Percentiles rank a stretch among this genome's conserved stretches.
These are phyloP conservation scores for Onygenales sp. DNA, from an alignment of 2,329 filamentous ascomycete genomes.

Conservation along the genomic window DNA sequence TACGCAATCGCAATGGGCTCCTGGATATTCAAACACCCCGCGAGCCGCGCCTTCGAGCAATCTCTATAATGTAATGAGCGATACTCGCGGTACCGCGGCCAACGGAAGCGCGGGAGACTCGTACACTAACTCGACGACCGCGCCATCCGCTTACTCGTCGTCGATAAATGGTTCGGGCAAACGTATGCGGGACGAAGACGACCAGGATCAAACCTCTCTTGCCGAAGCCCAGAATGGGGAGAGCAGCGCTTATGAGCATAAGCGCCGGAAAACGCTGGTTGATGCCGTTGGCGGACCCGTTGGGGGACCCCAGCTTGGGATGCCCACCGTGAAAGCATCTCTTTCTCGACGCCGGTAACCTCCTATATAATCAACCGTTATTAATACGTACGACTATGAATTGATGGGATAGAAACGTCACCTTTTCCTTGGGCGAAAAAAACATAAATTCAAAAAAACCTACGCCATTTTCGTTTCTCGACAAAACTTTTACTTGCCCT, in stretches of 20 bases:
- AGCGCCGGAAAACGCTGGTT: conserved; percentile 70
- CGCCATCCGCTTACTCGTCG: conserved; percentile 40
- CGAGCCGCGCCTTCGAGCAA: conserved; percentile 60
- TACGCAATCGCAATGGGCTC: conserved; percentile 63
- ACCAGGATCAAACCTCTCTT: conserved; percentile 55
- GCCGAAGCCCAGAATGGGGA: conserved; percentile 52
- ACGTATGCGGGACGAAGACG: conserved; percentile 56
- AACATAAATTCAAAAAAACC: not conserved
- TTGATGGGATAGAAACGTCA: not conserved
- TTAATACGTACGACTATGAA: not conserved
- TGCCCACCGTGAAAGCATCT: conserved; percentile 38
- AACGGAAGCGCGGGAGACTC: conserved; percentile 60
- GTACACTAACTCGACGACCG: conserved; percentile 60
- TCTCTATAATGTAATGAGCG: conserved; percentile 82
- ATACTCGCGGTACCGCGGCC: conserved; percentile 54
- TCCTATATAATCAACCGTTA: not conserved
- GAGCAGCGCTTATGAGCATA: conserved; percentile 49
- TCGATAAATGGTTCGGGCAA: conserved; percentile 60
- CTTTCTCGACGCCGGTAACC: conserved; percentile 29
- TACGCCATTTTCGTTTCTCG: not conserved
- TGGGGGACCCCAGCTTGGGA: conserved; percentile 26
- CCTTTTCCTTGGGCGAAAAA: not conserved
- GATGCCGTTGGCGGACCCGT: conserved; percentile 45
- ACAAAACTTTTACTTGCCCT: not conserved
- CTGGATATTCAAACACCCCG: conserved; percentile 71